phyloP scores from a whole-genome alignment of 148 eudicot genomes.

The Fagopyrum homotropicum region DNA sequence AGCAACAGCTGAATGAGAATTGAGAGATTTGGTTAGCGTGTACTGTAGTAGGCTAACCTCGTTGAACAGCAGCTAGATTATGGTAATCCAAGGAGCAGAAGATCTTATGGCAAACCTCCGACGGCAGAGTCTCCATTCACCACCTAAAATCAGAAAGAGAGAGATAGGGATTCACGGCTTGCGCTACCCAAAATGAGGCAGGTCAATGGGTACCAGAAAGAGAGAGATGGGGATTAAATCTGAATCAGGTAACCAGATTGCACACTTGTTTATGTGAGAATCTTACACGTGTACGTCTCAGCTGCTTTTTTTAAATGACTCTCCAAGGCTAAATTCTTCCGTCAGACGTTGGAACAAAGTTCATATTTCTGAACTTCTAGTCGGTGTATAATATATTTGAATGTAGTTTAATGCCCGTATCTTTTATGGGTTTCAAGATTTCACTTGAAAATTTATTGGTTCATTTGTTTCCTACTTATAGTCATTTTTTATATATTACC shows the following conservation, averaged over 20 bases:
- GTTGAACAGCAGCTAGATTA: constrained; percentile 55
- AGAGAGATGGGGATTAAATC: neutral
- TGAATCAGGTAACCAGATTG: neutral
- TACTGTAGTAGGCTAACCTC: constrained; percentile 33
- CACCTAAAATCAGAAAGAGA: neutral
- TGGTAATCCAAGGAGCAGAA: constrained; percentile 69
- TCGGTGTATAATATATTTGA: too few species aligned
- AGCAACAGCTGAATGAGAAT: neutral
- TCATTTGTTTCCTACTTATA: too few species aligned
- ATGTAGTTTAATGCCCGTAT: too few species aligned
- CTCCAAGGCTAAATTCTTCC: too few species aligned
- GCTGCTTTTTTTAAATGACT: neutral
- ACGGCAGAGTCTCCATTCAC: constrained; percentile 60
- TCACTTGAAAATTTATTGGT: too few species aligned
- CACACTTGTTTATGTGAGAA: neutral
- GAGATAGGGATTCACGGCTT: neutral
- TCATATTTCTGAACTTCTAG: too few species aligned
- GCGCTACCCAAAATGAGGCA: too few species aligned
- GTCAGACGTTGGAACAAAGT: too few species aligned
- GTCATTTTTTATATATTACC: too few species aligned
- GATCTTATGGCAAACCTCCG: constrained; percentile 54
- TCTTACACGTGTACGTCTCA: neutral
- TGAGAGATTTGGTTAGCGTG: neutral
- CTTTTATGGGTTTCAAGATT: too few species aligned
- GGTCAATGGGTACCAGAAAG: neutral